Base-by-base conservation (phyloP, 208 protist genomes). In the Lotmaria passim region DNA sequence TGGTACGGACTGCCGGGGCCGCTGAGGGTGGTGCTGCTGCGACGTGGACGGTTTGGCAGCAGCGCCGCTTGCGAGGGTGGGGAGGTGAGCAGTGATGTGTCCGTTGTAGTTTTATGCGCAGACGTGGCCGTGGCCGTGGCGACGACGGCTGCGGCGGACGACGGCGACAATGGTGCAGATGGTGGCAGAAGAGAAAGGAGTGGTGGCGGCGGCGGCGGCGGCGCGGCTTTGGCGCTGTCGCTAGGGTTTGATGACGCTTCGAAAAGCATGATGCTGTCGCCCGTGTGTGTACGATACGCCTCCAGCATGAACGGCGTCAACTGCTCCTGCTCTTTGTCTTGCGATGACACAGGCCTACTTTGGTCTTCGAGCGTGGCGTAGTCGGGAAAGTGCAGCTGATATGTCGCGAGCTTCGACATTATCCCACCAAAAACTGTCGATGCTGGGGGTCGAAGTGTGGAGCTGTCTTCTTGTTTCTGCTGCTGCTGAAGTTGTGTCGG, bases 401-500 rank as follows among this genome's bases (percentile, higher is more conserved):
- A 14, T 3, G 50, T 28, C 30, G 7, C 21, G 2, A 5, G 30
- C 50, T 36, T 31, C 50, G 50, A 36, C 50, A 7, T 10, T 28
- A n/a, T 5, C 28, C 30, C 26, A 24, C 24, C 17, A 1, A 5
- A 12, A 23, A 3, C 3, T 5, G 11, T 21, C 43, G 43, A 6
- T 47, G 43, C 19, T 47, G 47, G 44, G 5, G 44, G 19, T 19
- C 7, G 44, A 10, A 7, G 7, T 48, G 44, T 48, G 7, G 44
- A 19, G 51, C 31, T 57, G 14, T 3, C 3, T 14, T 63, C 23
- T 43, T 38, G 57, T 26, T 43, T 8, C n/a, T 24, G 57, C 33
- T 39, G 52, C 28, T 63, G 57, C 33, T 50, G 56, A 7, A 31
- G 39, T 10, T 63, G 57, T 12, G 57, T 63, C 0, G 57, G 57